Conservation (phyloP, 345 rosid species). For the Trapa incisa region DNA sequence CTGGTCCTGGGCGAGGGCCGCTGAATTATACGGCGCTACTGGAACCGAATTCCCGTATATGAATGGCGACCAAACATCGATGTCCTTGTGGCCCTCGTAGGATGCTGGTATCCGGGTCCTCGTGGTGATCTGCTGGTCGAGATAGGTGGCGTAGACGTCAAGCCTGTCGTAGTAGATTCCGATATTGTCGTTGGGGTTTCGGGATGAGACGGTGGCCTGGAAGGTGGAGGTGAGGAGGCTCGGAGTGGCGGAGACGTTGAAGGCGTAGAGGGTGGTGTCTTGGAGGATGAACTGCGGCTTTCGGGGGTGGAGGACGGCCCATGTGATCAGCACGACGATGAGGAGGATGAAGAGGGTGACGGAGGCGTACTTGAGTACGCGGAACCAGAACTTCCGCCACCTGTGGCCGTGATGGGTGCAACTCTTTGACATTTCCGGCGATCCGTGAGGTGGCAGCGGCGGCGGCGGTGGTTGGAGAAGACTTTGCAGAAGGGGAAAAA, state of each 20-base stretch:
- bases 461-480: neutral
- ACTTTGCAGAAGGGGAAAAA: neutral
- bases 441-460: neutral
- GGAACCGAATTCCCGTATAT: conserved; percentile 23
- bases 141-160: conserved; percentile 11
- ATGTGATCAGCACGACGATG: conserved; percentile 6
- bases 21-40: conserved; percentile 21
- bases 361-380: conserved; percentile 4
- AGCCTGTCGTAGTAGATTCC: conserved; percentile 17
- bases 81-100: conserved; percentile 13
- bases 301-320: conserved; percentile 14
- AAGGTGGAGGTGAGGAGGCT: conserved; percentile 14
- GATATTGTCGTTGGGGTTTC: conserved; percentile 13
- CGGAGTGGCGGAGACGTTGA: conserved; percentile 12
- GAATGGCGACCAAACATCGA: conserved; percentile 32
- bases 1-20: conserved; percentile 14
- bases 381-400: conserved; percentile 10
- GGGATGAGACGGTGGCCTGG: conserved; percentile 15
- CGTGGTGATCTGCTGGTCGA: conserved; percentile 16
- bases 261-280: conserved; percentile 17
- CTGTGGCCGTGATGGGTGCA: conserved; percentile 5
- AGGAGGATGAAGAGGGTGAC: conserved; percentile 10
- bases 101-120: conserved; percentile 4
- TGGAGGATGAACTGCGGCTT: conserved; percentile 14
- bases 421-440: conserved; percentile 1